Evolutionary conservation across 164 flowering plant species (phyloP), one percentile per base, ranked within the genome.

Genomic region (Kingdonia uniflora): DNA sequence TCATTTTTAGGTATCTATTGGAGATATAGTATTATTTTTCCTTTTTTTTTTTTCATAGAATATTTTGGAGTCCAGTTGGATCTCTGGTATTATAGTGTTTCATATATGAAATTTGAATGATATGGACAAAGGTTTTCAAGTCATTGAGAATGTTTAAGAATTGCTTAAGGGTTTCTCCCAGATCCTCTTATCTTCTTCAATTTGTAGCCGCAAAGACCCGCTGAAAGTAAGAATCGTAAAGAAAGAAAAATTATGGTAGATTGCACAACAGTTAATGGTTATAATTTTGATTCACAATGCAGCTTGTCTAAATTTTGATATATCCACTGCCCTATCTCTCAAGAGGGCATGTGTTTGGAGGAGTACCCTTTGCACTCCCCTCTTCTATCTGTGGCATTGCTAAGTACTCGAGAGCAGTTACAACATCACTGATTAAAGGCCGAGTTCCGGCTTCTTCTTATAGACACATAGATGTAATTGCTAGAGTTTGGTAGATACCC

Each of bases 401-500:
- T 45, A 84, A 57, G 51, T 37, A 78, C 52, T 74, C 80, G 0
- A 82, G 70, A 29, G 94, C 94, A 7, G 75, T 75, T 7, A 85
- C 86, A 6, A 85, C 88, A 40, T 85, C 86, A 24, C 78, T 61
- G 44, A 85, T 85, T 53, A 74, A 65, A 52, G 94, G 89, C 39
- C 89, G 62, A 7, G 78, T 74, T 8, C 33, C 25, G 37, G 81
- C 86, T 63, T 80, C 94, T 38, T 80, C 94, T 62, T 79, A 82
- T 10, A 85, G 80, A 45, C 94, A 85, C 94, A 85, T 85, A 5
- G 94, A 82, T 65, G 94, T 81, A 20, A 85, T 58, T 49, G 86
- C 89, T 48, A 85, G 78, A 52, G 94, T 81, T 74, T 85, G 88
- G 71, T 76, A 73, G 12, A 85, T 72, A 54, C 64, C 79, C 73